Conservation (phyloP, 352 stramenopile species). For the Phytopythium delawarense region DNA sequence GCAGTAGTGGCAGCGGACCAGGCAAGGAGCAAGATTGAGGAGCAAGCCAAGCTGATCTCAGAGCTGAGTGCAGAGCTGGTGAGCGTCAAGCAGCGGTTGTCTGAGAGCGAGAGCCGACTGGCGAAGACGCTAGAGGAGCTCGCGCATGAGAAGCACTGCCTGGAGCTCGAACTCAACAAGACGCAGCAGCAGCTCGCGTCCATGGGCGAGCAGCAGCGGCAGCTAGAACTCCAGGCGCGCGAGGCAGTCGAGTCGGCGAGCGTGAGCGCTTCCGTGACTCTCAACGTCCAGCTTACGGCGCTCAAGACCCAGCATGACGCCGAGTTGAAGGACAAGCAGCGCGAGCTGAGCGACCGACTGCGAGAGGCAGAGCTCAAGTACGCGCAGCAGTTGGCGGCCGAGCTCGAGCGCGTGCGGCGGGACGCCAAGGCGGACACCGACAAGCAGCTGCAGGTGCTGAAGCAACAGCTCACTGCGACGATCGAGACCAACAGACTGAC, state of each 20-base stretch:
- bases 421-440: neutral
- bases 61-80: neutral
- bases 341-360: neutral
- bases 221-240: conserved; percentile 16
- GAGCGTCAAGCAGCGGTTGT: neutral
- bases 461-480: neutral
- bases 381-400: neutral
- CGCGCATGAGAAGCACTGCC: neutral
- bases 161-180: conserved; percentile 4
- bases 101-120: neutral
- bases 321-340: neutral
- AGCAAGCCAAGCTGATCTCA: conserved; percentile 8
- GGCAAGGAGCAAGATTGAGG: conserved; percentile 9
- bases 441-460: neutral
- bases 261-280: neutral
- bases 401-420: neutral
- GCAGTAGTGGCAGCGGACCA: conserved; percentile 14
- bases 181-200: conserved; percentile 19
- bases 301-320: neutral
- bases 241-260: conserved; percentile 16
- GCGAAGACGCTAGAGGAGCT: neutral
- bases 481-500: conserved; percentile 20
- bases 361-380: neutral
- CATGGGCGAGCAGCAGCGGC: conserved; percentile 10
- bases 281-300: neutral